Evolutionary conservation across 202 grass and related monocot species (phyloP).

Genomic region (Schoenoplectus triqueter): DNA sequence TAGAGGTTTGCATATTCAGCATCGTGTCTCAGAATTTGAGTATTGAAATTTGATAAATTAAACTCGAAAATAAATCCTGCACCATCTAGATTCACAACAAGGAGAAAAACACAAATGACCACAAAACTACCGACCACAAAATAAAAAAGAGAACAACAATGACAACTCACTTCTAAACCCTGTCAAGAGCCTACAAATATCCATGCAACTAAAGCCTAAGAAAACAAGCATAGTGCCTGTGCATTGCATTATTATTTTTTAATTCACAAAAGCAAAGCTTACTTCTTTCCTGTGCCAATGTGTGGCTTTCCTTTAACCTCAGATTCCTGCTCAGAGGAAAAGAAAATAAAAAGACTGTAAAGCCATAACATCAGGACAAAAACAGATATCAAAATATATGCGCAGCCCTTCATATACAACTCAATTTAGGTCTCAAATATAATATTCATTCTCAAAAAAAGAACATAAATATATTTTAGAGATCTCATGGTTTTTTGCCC

Average conservation of each 20-base stretch:
- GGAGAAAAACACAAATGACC: background rate
- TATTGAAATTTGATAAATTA: background rate
- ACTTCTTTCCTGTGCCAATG: slow-evolving; percentile 60
- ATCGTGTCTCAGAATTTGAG: background rate
- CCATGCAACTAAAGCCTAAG: background rate
- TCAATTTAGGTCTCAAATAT: no score
- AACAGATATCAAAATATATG: background rate
- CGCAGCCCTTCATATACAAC: background rate
- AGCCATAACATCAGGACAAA: slow-evolving; percentile 10
- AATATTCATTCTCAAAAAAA: no score
- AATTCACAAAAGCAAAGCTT: slow-evolving; percentile 26
- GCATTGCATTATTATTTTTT: background rate
- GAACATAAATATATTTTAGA: no score
- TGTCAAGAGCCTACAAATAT: background rate
- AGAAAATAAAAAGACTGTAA: background rate
- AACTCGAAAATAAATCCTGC: background rate
- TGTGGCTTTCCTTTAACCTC: slow-evolving; percentile 96
- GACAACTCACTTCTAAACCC: background rate
- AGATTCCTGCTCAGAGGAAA: slow-evolving; percentile 58
- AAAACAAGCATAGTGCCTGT: background rate
- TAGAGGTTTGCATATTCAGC: no score
- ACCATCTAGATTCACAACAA: background rate
- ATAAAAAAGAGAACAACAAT: background rate
- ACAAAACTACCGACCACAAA: background rate
- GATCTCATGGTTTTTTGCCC: no score